Percentiles rank a stretch among this genome's conserved stretches.
Conservation (phyloP, 306 rosid genomes). For the Parietaria judaica region DNA sequence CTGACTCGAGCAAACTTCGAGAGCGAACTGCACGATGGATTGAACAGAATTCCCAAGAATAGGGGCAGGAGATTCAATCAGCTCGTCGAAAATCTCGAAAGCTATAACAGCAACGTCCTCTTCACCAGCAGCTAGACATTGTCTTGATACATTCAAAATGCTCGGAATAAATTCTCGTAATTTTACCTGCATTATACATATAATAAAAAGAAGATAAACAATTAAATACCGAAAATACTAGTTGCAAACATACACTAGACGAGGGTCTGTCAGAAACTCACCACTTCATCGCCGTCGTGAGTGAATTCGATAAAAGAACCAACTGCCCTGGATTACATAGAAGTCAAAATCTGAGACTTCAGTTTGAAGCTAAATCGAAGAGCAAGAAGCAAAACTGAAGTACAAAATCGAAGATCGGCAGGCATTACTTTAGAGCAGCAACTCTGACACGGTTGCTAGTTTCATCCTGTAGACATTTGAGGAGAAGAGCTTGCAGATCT, state of each 20-base stretch:
- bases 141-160: slow-evolving; percentile 88
- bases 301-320: slow-evolving; percentile 95
- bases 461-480: slow-evolving; percentile 94
- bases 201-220: background rate
- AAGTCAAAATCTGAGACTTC: slow-evolving; percentile 11
- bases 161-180: slow-evolving; percentile 97
- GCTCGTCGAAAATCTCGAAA: slow-evolving; percentile 94
- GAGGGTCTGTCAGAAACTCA: slow-evolving; percentile 25
- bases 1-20: slow-evolving; percentile 96
- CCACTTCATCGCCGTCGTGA: slow-evolving; percentile 90
- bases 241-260: too few species aligned
- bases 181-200: slow-evolving; percentile 45
- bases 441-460: slow-evolving; percentile 89
- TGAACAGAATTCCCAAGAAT: slow-evolving; percentile 96
- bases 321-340: slow-evolving; percentile 65
- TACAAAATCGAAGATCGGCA: background rate
- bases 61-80: slow-evolving; percentile 98
- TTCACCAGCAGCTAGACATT: slow-evolving; percentile 93
- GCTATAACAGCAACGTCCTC: slow-evolving; percentile 95
- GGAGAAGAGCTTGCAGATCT: slow-evolving; percentile 83
- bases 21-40: slow-evolving; percentile 95
- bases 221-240: too few species aligned
- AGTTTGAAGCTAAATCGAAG: slow-evolving; percentile 8
- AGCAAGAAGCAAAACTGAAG: background rate
- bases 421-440: slow-evolving; percentile 84